Evolutionary conservation across 345 rosid species (phyloP).

Genomic region (Euphorbia lathyris): DNA sequence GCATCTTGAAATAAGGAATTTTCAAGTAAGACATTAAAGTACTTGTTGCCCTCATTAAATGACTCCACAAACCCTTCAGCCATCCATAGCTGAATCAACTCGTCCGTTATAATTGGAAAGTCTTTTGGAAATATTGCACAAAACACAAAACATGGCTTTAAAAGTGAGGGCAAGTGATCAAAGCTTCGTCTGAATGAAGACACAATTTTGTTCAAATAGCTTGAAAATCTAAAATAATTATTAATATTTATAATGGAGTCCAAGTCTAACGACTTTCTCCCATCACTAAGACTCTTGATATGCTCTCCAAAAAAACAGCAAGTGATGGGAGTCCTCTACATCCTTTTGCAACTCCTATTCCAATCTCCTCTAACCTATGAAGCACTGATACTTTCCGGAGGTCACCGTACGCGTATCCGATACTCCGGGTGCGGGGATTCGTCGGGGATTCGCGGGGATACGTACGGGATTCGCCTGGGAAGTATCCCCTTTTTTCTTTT

Average conservation of each 20-base stretch:
- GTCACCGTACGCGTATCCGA: too few species aligned
- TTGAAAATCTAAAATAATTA: too few species aligned
- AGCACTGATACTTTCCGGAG: too few species aligned
- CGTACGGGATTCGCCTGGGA: too few species aligned
- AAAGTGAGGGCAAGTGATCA: neutral
- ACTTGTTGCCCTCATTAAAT: conserved; percentile 9
- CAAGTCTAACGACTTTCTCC: neutral
- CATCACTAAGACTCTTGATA: neutral
- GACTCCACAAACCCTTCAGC: conserved; percentile 8
- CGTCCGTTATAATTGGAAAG: neutral
- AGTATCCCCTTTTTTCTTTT: too few species aligned
- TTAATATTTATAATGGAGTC: too few species aligned
- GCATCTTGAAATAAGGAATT: conserved; percentile 27
- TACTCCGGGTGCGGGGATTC: too few species aligned
- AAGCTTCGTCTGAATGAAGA: conserved; percentile 11
- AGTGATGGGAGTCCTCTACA: conserved; percentile 22
- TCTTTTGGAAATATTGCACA: conserved; percentile 10
- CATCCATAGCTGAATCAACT: conserved; percentile 1
- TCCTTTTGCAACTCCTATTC: conserved; percentile 11
- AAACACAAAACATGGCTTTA: conserved; percentile 9
- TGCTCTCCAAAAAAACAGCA: conserved; percentile 7
- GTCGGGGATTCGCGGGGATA: too few species aligned
- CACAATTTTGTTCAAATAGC: neutral
- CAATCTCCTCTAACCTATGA: conserved; percentile 11
- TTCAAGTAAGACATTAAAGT: conserved; percentile 16